Base-by-base conservation (phyloP, 108 stramenopile genomes). In the Aurantiochytrium sp. region DNA sequence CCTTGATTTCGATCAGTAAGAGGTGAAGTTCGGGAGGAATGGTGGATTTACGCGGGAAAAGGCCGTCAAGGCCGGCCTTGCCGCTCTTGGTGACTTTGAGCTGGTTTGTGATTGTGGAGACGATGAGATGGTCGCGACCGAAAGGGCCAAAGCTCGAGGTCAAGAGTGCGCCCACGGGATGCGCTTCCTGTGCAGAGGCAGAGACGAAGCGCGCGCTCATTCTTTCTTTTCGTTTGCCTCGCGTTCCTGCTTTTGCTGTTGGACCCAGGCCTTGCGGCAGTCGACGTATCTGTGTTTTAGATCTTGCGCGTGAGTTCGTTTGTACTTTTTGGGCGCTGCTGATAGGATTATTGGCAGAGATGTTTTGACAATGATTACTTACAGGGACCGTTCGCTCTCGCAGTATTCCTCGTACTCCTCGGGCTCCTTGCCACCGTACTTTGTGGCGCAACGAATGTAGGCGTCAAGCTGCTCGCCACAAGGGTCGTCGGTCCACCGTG, bases 331-430 rank as follows among this genome's bases (percentile, higher is more conserved):
- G 0, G 55, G 4, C 4, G 4, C 0, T 57, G 55, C 55, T 57
- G 35, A 2, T 35, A 35, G 35, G 35, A 35, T 35, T 35, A 2
- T 35, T 35, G 35, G 35, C 35, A 35, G 35, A 35, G 35, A 35
- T 35, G 35, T 35, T 35, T 35, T 0, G 35, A 35, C 35, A 35
- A 2, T 35, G 35, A 35, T 35, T 2, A 57, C 55, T 57, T 69
- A 69, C 64, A 69, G 42, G 3, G 64, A 69, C 25, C 76, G 6
- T 45, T 83, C 76, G 3, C 51, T 53, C 4, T 53, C 76, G 76
- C 76, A 83, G 51, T 83, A 83, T 45, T 83, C 76, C 51, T 83
- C 76, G 76, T 83, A 83, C 4, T 83, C 76, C 25, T 83, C 76
- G 25, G 76, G 76, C 45, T 47, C 76, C 76, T 53, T 23, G 76